phyloP scores from a whole-genome alignment of 108 stramenopile genomes.

The Nannochloropsis gaditana region DNA sequence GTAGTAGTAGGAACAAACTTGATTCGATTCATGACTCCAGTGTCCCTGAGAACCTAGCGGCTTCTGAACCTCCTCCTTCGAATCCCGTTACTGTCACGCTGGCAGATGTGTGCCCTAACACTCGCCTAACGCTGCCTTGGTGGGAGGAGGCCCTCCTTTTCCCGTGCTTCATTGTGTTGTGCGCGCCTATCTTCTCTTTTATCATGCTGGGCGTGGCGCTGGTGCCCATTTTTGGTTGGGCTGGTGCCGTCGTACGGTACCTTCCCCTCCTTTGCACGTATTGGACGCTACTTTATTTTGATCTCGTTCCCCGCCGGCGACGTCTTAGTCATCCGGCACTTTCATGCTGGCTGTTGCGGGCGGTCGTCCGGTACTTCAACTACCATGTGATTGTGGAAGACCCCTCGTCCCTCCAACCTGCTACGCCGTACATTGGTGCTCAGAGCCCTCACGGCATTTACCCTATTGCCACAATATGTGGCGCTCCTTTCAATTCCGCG shows the following conservation, averaged over 20 bases:
- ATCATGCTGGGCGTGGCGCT: neutral
- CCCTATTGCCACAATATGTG: neutral
- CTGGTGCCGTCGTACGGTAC: neutral
- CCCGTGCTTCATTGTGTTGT: neutral
- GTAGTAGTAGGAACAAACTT: neutral
- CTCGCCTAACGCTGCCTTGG: neutral
- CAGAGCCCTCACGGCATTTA: conserved; percentile 10
- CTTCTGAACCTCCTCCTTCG: neutral
- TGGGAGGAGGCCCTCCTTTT: neutral
- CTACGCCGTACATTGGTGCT: neutral
- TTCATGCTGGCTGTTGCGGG: neutral
- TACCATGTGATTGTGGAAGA: neutral
- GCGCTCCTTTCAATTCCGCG: neutral
- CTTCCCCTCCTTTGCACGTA: neutral
- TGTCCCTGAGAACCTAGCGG: neutral
- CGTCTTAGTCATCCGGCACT: neutral
- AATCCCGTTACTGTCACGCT: neutral
- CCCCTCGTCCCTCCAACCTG: neutral
- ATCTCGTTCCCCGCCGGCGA: conserved; percentile 15
- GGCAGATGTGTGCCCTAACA: neutral
- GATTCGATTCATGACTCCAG: neutral
- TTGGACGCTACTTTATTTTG: neutral
- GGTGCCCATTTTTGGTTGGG: neutral
- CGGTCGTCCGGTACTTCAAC: neutral
- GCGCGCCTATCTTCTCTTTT: conserved; percentile 6